phyloP scores from a whole-genome alignment of 2,329 filamentous ascomycete species.

The Kalmusia sp. region DNA sequence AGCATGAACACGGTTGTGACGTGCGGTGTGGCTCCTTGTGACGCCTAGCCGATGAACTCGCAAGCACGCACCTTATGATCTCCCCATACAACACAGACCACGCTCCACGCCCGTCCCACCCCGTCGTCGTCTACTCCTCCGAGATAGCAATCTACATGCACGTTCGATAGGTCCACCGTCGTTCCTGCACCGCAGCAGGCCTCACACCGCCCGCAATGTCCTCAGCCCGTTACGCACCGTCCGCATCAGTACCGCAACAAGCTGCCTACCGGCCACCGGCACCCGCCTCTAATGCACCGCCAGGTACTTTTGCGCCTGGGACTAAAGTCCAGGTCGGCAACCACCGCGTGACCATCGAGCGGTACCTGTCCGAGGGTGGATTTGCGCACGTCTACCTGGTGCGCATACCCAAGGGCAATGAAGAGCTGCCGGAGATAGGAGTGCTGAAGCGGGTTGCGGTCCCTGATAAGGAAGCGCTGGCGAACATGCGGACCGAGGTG shows the following conservation, averaged over 20 bases:
- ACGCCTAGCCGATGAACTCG: slow-evolving; percentile 23
- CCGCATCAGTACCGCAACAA: slow-evolving; percentile 43
- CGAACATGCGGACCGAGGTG: slow-evolving; percentile 96
- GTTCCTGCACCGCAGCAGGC: slow-evolving; percentile 45
- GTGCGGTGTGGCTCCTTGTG: slow-evolving; percentile 37
- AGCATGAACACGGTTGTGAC: slow-evolving; percentile 22
- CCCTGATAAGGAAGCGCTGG: slow-evolving; percentile 91
- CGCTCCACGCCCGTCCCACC: slow-evolving; percentile 21
- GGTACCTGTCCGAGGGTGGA: slow-evolving; percentile 96
- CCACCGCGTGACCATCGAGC: slow-evolving; percentile 92
- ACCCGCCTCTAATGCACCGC: slow-evolving; percentile 48
- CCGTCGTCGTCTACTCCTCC: slow-evolving; percentile 11
- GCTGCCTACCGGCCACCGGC: slow-evolving; percentile 42
- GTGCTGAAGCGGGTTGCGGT: slow-evolving; percentile 96
- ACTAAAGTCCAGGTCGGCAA: slow-evolving; percentile 96
- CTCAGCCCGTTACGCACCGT: slow-evolving; percentile 47
- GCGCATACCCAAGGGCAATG: slow-evolving; percentile 73
- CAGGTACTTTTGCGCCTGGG: slow-evolving; percentile 86
- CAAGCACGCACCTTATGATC: slow-evolving; percentile 29
- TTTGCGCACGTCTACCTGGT: slow-evolving; percentile 99
- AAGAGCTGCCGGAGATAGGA: slow-evolving; percentile 79
- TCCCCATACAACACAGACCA: slow-evolving; percentile 17
- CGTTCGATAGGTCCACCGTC: slow-evolving; percentile 34
- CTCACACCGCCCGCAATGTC: slow-evolving; percentile 46
- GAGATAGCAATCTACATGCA: slow-evolving; percentile 36